These are phyloP conservation scores for Trebouxiophyceae sp. DNA, from an alignment of 163 green algal species.

Conservation along the genomic window DNA sequence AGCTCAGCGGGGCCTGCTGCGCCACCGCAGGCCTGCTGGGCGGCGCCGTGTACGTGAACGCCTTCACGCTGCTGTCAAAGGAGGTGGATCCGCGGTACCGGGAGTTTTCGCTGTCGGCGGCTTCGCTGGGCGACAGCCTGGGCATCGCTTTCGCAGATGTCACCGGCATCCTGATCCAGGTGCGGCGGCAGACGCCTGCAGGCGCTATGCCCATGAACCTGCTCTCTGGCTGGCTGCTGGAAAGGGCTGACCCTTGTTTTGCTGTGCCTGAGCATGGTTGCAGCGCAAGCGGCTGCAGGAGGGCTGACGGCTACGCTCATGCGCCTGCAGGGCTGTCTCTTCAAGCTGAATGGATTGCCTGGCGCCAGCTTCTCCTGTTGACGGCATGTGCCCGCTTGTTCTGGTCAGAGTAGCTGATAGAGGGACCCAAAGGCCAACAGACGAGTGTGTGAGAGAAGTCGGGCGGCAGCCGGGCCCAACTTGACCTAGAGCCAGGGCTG, in stretches of 20 bases:
- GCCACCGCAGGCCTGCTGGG: constrained; percentile 43
- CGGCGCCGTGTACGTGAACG: constrained; percentile 61
- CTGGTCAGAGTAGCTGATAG: no score
- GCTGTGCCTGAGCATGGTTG: no score
- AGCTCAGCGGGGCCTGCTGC: no score
- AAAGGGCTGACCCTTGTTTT: no score
- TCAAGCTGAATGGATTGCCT: constrained; percentile 31
- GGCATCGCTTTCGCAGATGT: constrained; percentile 51
- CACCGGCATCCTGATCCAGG: constrained; percentile 47
- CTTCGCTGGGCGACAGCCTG: constrained; percentile 47
- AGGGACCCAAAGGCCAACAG: no score
- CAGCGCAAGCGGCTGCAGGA: no score
- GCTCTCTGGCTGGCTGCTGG: no score
- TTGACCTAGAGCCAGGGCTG: no score
- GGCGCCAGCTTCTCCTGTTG: constrained; percentile 40
- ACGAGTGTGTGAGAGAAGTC: no score
- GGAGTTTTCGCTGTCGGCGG: constrained; percentile 50
- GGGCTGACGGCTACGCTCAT: no score
- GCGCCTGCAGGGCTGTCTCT: constrained; percentile 44
- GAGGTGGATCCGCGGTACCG: constrained; percentile 24
- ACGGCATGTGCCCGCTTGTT: no score
- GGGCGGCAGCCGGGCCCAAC: no score
- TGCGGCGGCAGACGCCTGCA: neutral
- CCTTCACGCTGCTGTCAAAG: constrained; percentile 44
- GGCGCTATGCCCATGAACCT: neutral